Evolutionary conservation across 768 basidiomycete genomes (phyloP).

Genomic region (Trametes cinnabarina): DNA sequence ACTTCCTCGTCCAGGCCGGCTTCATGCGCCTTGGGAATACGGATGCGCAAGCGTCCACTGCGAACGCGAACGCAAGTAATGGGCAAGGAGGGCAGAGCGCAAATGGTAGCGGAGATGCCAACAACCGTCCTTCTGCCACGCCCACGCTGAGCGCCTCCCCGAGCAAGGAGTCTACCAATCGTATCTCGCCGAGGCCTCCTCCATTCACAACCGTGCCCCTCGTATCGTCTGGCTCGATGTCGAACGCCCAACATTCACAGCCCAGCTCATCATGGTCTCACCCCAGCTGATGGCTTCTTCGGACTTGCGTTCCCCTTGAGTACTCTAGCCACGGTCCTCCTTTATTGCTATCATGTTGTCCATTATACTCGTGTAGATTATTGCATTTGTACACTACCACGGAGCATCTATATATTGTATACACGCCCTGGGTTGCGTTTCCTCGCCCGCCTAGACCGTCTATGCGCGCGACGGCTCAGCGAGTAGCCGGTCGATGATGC

Average conservation of each 20-base stretch:
- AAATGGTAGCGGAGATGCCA: not conserved
- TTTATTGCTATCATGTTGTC: constrained; percentile 20
- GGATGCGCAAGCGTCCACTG: constrained; percentile 16
- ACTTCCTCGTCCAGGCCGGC: constrained; percentile 85
- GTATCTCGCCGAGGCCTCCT: constrained; percentile 25
- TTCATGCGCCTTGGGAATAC: constrained; percentile 59
- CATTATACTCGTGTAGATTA: constrained; percentile 20
- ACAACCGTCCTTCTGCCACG: constrained; percentile 28
- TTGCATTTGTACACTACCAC: constrained; percentile 20
- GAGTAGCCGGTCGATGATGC: constrained; percentile 42
- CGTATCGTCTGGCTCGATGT: constrained; percentile 1
- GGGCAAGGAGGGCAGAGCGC: not conserved
- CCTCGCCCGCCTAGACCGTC: not conserved
- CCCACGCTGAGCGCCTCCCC: constrained; percentile 30
- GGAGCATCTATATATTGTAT: constrained; percentile 7
- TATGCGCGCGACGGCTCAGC: constrained; percentile 6
- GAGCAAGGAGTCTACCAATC: constrained; percentile 29
- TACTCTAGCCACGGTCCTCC: constrained; percentile 12
- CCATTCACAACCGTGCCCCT: constrained; percentile 27
- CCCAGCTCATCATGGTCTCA: not conserved
- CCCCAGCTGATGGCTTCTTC: constrained; percentile 1
- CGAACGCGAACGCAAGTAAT: not conserved
- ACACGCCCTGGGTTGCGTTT: not conserved
- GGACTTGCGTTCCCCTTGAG: not conserved
- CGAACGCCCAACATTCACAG: constrained; percentile 1